Conservation (phyloP, 495 filamentous ascomycete species). For the Lentithecium fluviatile region DNA sequence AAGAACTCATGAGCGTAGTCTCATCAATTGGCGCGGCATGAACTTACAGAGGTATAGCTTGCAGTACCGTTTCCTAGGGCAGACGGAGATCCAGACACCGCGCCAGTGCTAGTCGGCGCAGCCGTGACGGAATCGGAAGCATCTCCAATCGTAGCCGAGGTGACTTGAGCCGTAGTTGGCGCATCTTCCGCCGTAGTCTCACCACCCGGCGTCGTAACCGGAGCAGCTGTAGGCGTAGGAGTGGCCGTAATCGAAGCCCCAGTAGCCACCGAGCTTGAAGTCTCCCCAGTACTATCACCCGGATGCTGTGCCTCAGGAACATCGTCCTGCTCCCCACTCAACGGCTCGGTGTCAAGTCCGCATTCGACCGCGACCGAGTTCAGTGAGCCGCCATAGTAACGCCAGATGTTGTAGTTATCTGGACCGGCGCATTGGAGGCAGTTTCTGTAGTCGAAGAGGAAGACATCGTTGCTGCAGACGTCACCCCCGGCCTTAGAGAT, state of each 20-base stretch:
- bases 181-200: too few relatives aligned
- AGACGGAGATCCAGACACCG: too few relatives aligned
- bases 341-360: constrained; percentile 46
- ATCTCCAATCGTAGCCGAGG: too few relatives aligned
- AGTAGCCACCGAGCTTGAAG: background rate
- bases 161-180: too few relatives aligned
- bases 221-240: background rate
- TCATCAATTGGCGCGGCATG: too few relatives aligned
- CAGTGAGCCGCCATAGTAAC: constrained; percentile 47
- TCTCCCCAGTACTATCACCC: too few relatives aligned
- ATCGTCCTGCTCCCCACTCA: constrained; percentile 17
- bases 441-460: constrained; percentile 44
- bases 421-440: constrained; percentile 49
- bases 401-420: constrained; percentile 51
- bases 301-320: background rate
- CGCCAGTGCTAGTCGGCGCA: too few relatives aligned
- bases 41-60: too few relatives aligned
- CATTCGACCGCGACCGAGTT: constrained; percentile 41
- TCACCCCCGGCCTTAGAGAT: constrained; percentile 38
- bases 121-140: too few relatives aligned
- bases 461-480: constrained; percentile 47
- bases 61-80: too few relatives aligned
- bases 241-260: background rate
- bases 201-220: background rate
- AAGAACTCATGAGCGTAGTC: too few relatives aligned